phyloP scores from a whole-genome alignment of 2,329 filamentous ascomycete genomes.

The Beauveria rudraprayagi region DNA sequence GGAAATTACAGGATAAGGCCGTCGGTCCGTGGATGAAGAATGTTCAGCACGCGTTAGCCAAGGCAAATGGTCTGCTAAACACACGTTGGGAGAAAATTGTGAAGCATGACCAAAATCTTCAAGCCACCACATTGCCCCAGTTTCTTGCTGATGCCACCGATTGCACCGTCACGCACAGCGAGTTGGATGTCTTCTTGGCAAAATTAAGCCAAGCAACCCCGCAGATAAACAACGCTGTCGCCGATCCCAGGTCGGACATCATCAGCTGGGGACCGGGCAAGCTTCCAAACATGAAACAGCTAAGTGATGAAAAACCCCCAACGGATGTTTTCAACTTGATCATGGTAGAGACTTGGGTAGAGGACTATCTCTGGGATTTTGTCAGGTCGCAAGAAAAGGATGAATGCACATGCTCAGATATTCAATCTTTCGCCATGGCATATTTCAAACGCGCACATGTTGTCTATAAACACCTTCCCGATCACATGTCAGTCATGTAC shows the following conservation, averaged over 20 bases:
- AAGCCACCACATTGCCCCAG: accelerated
- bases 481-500: slow-evolving; percentile 43
- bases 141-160: not conserved
- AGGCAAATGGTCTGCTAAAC: not conserved
- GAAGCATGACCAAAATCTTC: not conserved
- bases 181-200: not conserved
- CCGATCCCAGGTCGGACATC: not conserved
- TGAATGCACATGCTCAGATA: slow-evolving; percentile 19
- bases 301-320: not conserved
- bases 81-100: not conserved
- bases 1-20: slow-evolving; percentile 27
- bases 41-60: slow-evolving; percentile 6
- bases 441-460: slow-evolving; percentile 25
- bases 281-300: not conserved
- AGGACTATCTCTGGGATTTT: slow-evolving; percentile 30
- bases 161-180: not conserved
- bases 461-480: slow-evolving; percentile 33
- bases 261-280: not conserved
- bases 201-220: not conserved
- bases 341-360: slow-evolving; percentile 42
- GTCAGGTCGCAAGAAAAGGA: slow-evolving; percentile 16
- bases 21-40: slow-evolving; percentile 9
- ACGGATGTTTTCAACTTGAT: slow-evolving; percentile 19
- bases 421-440: slow-evolving; percentile 21
- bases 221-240: not conserved